phyloP scores from a whole-genome alignment of 2,329 filamentous ascomycete species.

The Fusarium devonianum region DNA sequence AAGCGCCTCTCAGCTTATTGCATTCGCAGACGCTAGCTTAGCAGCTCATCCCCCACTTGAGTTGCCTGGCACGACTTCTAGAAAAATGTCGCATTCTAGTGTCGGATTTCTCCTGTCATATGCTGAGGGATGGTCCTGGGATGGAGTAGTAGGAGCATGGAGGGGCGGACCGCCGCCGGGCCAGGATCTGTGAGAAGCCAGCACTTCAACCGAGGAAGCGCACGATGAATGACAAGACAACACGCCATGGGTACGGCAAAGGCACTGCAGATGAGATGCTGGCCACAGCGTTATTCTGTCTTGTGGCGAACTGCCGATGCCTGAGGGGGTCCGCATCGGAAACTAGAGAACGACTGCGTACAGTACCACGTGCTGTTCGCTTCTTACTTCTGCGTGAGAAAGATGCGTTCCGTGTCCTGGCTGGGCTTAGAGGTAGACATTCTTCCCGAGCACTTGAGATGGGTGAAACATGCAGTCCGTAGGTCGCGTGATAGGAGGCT shows the following conservation, averaged over 20 bases:
- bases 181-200: slow-evolving; percentile 2
- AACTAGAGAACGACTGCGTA: not conserved
- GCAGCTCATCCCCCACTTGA: slow-evolving; percentile 3
- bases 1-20: slow-evolving; percentile 16
- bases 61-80: slow-evolving; percentile 27
- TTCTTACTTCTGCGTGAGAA: too few species aligned
- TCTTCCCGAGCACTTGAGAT: not conserved
- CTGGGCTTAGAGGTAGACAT: too few species aligned
- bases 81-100: slow-evolving; percentile 32
- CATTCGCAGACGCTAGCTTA: slow-evolving; percentile 9
- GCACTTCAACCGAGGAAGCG: too few species aligned
- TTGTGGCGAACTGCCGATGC: too few species aligned
- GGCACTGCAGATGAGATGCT: too few species aligned
- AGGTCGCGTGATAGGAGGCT: not conserved
- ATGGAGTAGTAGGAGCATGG: slow-evolving; percentile 18
- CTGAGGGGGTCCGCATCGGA: too few species aligned
- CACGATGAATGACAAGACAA: too few species aligned
- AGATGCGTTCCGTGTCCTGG: too few species aligned
- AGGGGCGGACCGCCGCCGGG: slow-evolving; percentile 9
- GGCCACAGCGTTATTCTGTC: too few species aligned
- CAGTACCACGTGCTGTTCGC: too few species aligned
- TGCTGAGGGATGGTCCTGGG: slow-evolving; percentile 23
- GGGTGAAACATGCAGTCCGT: slow-evolving; percentile 1
- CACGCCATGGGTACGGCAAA: too few species aligned
- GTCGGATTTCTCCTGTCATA: slow-evolving; percentile 10